phyloP scores from a whole-genome alignment of 176 grass and related monocot genomes.

The Hsuehochloa calcarea region DNA sequence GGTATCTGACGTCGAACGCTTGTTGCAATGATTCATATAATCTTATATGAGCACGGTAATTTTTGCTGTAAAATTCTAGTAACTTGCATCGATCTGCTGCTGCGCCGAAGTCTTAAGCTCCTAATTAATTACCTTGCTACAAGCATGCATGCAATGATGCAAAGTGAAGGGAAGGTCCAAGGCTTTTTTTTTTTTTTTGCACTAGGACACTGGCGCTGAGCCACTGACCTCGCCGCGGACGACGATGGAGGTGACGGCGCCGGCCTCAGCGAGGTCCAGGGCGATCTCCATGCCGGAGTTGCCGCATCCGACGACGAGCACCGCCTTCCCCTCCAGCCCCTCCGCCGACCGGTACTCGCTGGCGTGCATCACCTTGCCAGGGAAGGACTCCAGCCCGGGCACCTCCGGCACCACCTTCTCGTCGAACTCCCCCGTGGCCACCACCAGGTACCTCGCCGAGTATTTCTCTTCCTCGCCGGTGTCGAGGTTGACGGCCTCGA shows the following conservation, averaged over 20 bases:
- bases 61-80: too few species aligned
- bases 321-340: conserved; percentile 32
- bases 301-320: conserved; percentile 50
- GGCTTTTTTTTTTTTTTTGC: too few species aligned
- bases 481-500: conserved; percentile 15
- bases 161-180: too few species aligned
- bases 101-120: too few species aligned
- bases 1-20: too few species aligned
- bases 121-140: too few species aligned
- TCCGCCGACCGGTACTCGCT: conserved; percentile 30
- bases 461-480: conserved; percentile 10
- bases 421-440: conserved; percentile 50
- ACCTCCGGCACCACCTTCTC: conserved; percentile 45
- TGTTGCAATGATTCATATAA: too few species aligned
- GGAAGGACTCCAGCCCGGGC: conserved; percentile 39
- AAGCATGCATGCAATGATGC: too few species aligned
- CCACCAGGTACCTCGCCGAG: conserved; percentile 39
- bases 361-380: conserved; percentile 34
- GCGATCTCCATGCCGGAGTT: conserved; percentile 72
- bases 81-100: too few species aligned
- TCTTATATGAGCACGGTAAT: too few species aligned
- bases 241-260: conserved; percentile 36
- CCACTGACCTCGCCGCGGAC: conserved; percentile 34
- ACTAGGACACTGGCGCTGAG: too few species aligned
- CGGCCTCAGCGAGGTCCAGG: conserved; percentile 39